Conservation (phyloP, 2,329 filamentous ascomycete species). For the Moelleriella libera region DNA sequence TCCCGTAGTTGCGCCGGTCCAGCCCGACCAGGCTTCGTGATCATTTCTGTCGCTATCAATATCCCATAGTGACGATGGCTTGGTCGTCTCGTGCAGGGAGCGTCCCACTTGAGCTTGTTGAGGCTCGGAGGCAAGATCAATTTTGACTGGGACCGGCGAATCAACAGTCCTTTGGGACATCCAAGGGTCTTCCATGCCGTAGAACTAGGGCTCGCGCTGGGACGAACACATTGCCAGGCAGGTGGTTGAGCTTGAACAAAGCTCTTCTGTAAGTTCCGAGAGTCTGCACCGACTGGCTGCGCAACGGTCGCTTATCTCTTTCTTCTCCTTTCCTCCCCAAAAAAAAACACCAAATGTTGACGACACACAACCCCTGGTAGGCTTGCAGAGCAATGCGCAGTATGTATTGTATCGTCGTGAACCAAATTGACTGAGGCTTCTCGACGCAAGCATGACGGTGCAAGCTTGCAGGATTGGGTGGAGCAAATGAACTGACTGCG, state of each 20-base stretch:
- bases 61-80: constrained; percentile 13
- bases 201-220: background rate
- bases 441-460: too few relatives aligned
- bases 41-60: background rate
- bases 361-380: too few relatives aligned
- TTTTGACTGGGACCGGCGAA: constrained; percentile 21
- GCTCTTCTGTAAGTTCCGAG: too few relatives aligned
- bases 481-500: too few relatives aligned
- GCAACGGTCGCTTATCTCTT: too few relatives aligned
- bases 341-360: too few relatives aligned
- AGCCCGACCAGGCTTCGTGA: background rate
- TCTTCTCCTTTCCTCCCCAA: too few relatives aligned
- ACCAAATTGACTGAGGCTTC: too few relatives aligned
- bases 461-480: too few relatives aligned
- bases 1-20: background rate
- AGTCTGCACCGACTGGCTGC: too few relatives aligned
- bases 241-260: background rate
- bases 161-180: constrained; percentile 42
- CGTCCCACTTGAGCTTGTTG: constrained; percentile 4
- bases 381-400: too few relatives aligned
- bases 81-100: constrained; percentile 10
- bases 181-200: constrained; percentile 49
- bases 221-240: background rate
- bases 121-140: constrained; percentile 18
- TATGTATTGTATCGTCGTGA: too few relatives aligned